Base-by-base conservation (phyloP, 2,329 filamentous ascomycete genomes). In the Byssothecium circinans region DNA sequence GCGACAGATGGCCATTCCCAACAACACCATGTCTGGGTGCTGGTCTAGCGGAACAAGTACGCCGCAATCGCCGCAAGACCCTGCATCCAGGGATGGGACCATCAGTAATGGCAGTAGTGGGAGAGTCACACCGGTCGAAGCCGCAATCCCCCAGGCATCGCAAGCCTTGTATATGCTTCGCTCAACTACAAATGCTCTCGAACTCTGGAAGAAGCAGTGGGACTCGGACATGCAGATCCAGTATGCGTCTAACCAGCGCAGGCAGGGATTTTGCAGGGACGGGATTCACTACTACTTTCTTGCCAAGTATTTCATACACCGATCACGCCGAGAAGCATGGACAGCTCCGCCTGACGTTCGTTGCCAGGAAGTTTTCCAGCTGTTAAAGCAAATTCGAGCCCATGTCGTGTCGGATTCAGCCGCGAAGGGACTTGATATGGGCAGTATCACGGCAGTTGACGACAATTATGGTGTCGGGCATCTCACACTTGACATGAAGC, bases 271-370 rank as follows among this genome's bases (percentile, higher is more conserved):
- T 67, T 88, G 83, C 44, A 75, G 85, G 41, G 86, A 89, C 58
- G 86, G 81, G 1, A 81, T 88, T 12, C 85, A 88, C 59, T 89
- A 86, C 65, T 89, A 85, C 72, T 89, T 83, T 78, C 76, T 89
- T 34, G 86, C 84, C 14, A 85, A 81, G 51, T 80, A 82, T 58
- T 77, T 88, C 60, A 71, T 89, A 44, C 81, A 83, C 62, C 81
- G 81, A 50, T 81, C 79, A 15, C 73, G 77, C 20, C 64, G 74
- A 11, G 69, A 75, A 23, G 80, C 85, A 55, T 76, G 82, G 62
- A 75, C 79, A 35, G 71, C 81, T 58, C 69, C 78, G 12, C 73
- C 82, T n/a, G 83, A 88, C 56, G 69, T 77, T 47, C 78, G 84
- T 6, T 82, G 86, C 52, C 72, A 74, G 43, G 81, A 83, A 55